Evolutionary conservation across 805 yeast genomes (phyloP), one percentile per base, ranked within the genome.

Genomic region (Candida quercuum): DNA sequence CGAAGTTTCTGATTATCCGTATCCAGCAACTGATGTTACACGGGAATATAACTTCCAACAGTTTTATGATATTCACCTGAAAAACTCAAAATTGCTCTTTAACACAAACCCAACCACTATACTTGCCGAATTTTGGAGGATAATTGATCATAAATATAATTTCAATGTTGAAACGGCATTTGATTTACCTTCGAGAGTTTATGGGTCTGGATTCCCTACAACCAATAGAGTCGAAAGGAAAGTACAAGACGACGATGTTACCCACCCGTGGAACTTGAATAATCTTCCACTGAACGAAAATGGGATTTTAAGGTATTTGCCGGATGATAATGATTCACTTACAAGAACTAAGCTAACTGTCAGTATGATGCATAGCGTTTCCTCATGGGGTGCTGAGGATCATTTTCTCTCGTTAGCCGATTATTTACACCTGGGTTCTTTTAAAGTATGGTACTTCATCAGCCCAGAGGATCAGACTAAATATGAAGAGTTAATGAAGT

Each of bases 381-480:
- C 71, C 36, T 66, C 74, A 31, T 82, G 86, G 86, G 55, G 59
- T 16, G 56, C 69, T 37, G 84, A 76, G 46, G 88, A 81, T 45
- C 82, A 76, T 42, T 74, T 72, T 54, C 54, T 81, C 3, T 76
- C 76, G 31, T 51, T 63, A 10, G 59, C 70, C 21, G 77, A 75
- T 49, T 80, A 69, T 43, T 74, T 69, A 32, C 77, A 76, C 44
- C 46, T 65, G 34, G 89, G 88, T 3, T 72, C 72, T 6, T 49
- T 64, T 12, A 74, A 71, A 49, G 49, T 72, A 15, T 78, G 86
- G 85, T 79, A 76, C 43, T 69, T 78, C 38, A 66, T 82, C n/a
- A 72, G 81, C 0, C 81, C 79, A 13, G 61, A 64, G 48, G 75
- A 74, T 36, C 68, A 69, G 37, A 67, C 56, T 3, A 70, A 69